phyloP scores from a whole-genome alignment of 352 stramenopile genomes.

The Hyphochytrium catenoides region DNA sequence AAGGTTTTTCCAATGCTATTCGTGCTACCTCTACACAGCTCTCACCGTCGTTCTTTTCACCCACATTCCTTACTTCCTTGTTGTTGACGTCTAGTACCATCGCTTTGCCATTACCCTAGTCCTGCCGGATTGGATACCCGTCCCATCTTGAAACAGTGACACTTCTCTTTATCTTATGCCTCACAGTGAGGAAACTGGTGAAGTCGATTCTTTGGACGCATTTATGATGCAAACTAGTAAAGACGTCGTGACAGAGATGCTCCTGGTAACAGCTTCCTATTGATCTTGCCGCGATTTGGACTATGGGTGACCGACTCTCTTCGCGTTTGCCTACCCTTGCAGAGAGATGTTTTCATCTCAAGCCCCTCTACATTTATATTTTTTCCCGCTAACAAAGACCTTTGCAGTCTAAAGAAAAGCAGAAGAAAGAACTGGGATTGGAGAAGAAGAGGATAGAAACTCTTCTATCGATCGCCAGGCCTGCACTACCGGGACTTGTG shows the following conservation, averaged over 20 bases:
- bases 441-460: constrained; percentile 2
- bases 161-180: too few species aligned
- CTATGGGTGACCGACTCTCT: neutral
- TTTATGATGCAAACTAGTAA: neutral
- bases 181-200: neutral
- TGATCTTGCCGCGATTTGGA: neutral
- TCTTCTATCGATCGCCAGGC: neutral
- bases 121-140: too few species aligned
- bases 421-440: neutral
- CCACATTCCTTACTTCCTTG: too few species aligned
- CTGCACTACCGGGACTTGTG: neutral
- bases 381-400: neutral
- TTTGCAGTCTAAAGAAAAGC: neutral
- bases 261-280: neutral
- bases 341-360: neutral
- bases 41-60: too few species aligned
- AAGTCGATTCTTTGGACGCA: neutral
- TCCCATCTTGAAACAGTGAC: too few species aligned
- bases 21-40: too few species aligned
- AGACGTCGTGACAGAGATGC: neutral
- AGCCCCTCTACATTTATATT: neutral
- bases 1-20: too few species aligned
- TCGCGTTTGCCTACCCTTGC: neutral
- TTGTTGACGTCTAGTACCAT: too few species aligned
- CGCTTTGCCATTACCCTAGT: too few species aligned